Evolutionary conservation across 2,329 filamentous ascomycete species (phyloP).

Genomic region (Ophiostoma australiae): DNA sequence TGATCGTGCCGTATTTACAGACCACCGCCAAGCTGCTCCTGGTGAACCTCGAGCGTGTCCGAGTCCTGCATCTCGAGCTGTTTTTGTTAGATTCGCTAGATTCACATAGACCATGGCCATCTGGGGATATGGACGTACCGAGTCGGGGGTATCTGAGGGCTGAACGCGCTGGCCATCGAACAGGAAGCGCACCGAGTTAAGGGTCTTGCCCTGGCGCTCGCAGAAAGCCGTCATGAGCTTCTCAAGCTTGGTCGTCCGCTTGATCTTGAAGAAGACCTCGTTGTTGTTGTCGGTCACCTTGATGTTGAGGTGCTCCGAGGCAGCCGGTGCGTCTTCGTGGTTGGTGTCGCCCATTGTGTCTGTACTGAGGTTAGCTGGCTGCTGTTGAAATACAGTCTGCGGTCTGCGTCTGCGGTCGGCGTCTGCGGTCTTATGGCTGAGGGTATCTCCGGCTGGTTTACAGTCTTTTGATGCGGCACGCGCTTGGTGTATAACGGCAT

Average conservation of each 20-base stretch:
- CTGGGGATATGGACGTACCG: slow-evolving; percentile 54
- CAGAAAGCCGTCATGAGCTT: slow-evolving; percentile 99
- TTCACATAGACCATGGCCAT: background rate
- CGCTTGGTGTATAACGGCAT: background rate
- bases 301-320: slow-evolving; percentile 85
- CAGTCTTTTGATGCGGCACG: background rate
- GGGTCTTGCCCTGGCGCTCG: slow-evolving; percentile 86
- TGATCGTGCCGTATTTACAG: background rate
- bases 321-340: slow-evolving; percentile 34
- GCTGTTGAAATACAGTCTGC: background rate
- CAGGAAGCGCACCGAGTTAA: slow-evolving; percentile 81
- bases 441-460: background rate
- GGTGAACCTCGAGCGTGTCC: slow-evolving; percentile 93
- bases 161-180: slow-evolving; percentile 95
- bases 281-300: slow-evolving; percentile 99
- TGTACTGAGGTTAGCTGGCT: background rate
- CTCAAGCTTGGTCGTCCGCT: slow-evolving; percentile 89
- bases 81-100: background rate
- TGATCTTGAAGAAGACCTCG: slow-evolving; percentile 99
- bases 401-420: background rate
- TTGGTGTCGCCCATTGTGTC: slow-evolving; percentile 35
- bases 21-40: slow-evolving; percentile 89
- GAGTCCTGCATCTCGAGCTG: slow-evolving; percentile 96
- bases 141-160: slow-evolving; percentile 82
- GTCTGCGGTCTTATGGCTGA: background rate